Percentiles rank a stretch among this genome's conserved stretches.
Evolutionary conservation across 768 basidiomycete species (phyloP).

Genomic region (Mycena albidolilacea): DNA sequence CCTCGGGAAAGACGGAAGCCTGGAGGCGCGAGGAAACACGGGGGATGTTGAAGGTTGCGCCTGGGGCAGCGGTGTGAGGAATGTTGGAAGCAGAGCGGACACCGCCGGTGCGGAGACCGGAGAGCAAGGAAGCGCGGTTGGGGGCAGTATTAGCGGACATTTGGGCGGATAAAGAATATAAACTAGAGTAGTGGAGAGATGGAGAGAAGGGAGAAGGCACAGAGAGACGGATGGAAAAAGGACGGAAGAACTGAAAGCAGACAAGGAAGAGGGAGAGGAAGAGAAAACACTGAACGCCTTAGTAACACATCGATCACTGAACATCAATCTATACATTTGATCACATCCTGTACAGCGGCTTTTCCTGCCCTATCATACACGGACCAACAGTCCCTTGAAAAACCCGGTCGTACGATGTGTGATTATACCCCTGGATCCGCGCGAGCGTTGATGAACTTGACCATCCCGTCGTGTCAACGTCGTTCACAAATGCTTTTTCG

Average conservation of each 20-base stretch:
- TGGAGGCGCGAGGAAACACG: conserved; percentile 65
- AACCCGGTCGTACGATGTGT: conserved; percentile 1
- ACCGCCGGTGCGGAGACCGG: conserved; percentile 91
- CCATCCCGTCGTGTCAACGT: not conserved
- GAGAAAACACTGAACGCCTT: not conserved
- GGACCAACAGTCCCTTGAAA: not conserved
- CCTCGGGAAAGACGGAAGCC: conserved; percentile 60
- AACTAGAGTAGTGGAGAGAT: conserved; percentile 27
- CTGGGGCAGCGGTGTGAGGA: conserved; percentile 79
- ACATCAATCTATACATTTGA: conserved; percentile 3
- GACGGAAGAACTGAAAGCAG: not conserved
- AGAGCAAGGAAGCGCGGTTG: conserved; percentile 86
- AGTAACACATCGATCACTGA: not conserved
- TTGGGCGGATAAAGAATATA: conserved; percentile 30
- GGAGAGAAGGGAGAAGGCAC: conserved; percentile 3
- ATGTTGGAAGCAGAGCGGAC: conserved; percentile 76
- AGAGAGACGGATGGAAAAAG: conserved; percentile 7
- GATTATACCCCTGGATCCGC: not conserved
- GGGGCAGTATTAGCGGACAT: conserved; percentile 45
- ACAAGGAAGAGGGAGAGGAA: conserved; percentile 5
- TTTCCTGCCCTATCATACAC: not conserved
- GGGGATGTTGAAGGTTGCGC: conserved; percentile 71
- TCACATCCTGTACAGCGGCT: not conserved
- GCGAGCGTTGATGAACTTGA: not conserved
- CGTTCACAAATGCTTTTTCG: conserved; percentile 81